Evolutionary conservation across 2,329 filamentous ascomycete genomes (phyloP).

Genomic region (Penicillium sp.): DNA sequence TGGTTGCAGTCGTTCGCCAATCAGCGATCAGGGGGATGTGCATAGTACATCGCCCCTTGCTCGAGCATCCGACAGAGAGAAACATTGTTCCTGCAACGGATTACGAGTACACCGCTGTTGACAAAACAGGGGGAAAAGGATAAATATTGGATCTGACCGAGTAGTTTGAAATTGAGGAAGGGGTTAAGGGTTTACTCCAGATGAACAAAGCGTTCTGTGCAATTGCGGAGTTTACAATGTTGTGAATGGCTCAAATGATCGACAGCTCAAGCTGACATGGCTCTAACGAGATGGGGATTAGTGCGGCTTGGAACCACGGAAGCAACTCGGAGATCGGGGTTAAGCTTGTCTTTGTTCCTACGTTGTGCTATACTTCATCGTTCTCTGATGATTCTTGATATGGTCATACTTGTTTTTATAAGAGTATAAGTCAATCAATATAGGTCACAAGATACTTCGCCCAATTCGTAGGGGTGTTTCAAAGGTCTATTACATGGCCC

Average conservation of each 20-base stretch:
- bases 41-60: slow-evolving; percentile 4
- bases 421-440: background rate
- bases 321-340: slow-evolving; percentile 2
- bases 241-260: background rate
- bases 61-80: background rate
- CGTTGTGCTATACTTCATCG: background rate
- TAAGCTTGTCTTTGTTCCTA: background rate
- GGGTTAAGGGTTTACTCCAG: background rate
- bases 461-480: background rate
- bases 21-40: background rate
- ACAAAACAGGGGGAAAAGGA: background rate
- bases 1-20: background rate
- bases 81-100: background rate
- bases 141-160: background rate
- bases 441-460: background rate
- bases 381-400: background rate
- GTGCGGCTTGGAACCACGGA: background rate
- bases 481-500: background rate
- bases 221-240: background rate
- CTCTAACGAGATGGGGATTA: slow-evolving; percentile 1
- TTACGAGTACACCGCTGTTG: background rate
- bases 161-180: background rate
- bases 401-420: background rate
- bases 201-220: background rate
- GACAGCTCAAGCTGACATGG: background rate